These are phyloP conservation scores for Neonectria punicea DNA, from an alignment of 2,329 filamentous ascomycete species.

Conservation along the genomic window DNA sequence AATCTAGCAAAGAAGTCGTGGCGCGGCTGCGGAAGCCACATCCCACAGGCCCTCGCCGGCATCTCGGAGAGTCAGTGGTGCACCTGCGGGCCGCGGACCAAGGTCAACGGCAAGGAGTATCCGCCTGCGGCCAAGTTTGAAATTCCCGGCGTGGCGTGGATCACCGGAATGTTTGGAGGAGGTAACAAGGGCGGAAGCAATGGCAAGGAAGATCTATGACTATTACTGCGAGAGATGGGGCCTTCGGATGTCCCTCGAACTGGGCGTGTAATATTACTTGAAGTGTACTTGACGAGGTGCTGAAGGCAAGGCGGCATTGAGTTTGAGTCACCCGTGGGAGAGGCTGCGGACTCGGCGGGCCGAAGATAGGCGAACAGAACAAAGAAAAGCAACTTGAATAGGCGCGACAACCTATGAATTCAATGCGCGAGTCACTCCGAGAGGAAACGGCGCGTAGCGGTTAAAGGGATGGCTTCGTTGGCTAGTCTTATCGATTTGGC, in stretches of 20 bases:
- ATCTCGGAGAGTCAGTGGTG: constrained; percentile 60
- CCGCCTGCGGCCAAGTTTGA: constrained; percentile 55
- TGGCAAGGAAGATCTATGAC: constrained; percentile 36
- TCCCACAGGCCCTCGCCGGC: constrained; percentile 55
- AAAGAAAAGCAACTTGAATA: background rate
- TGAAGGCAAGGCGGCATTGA: constrained; percentile 5
- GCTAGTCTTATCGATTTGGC: constrained; percentile 11
- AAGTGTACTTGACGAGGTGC: background rate
- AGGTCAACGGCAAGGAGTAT: constrained; percentile 57
- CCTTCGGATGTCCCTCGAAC: background rate
- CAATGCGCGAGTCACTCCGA: background rate
- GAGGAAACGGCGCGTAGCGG: background rate
- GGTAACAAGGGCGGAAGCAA: constrained; percentile 14
- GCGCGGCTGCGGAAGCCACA: constrained; percentile 61
- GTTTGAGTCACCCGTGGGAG: background rate
- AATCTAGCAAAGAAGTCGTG: constrained; percentile 58
- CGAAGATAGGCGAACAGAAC: background rate
- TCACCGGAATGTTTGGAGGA: constrained; percentile 44
- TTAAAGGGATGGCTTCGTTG: background rate
- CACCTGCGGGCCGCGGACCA: constrained; percentile 57
- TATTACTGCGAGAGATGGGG: background rate
- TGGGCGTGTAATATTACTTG: constrained; percentile 6
- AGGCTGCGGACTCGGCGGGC: background rate
- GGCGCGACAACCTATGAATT: background rate
- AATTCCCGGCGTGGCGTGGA: constrained; percentile 53